These are phyloP conservation scores for Bretschneidera sinensis DNA, from an alignment of 345 rosid genomes.

Conservation along the genomic window DNA sequence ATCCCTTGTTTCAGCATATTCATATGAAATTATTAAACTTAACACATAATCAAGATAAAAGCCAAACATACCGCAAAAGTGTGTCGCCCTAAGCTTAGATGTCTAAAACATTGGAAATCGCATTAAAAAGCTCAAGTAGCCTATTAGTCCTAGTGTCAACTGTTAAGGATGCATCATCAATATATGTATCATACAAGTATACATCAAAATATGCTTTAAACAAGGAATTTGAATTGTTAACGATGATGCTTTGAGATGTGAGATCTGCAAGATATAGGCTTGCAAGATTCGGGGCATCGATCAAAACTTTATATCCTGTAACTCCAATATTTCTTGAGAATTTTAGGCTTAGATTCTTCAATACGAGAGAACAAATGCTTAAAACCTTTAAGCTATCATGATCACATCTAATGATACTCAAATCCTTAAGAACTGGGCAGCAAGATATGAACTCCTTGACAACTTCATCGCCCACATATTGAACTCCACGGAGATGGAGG, in stretches of 20 bases:
- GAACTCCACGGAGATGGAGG: conserved; percentile 13
- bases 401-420: conserved; percentile 11
- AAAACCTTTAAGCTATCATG: conserved; percentile 16
- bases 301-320: not conserved
- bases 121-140: too few relatives aligned
- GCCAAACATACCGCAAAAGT: not conserved
- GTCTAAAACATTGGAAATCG: too few relatives aligned
- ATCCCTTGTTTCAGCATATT: too few relatives aligned
- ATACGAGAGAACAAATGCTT: conserved; percentile 12
- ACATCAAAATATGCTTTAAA: conserved; percentile 19
- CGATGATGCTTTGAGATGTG: conserved; percentile 13
- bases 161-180: too few relatives aligned
- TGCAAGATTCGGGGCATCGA: conserved; percentile 23
- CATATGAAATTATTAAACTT: too few relatives aligned
- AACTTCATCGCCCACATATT: conserved; percentile 15
- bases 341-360: conserved; percentile 1
- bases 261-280: conserved; percentile 14
- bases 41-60: too few relatives aligned
- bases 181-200: too few relatives aligned
- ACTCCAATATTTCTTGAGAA: conserved; percentile 3
- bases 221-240: conserved; percentile 13
- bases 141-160: conserved; percentile 1
- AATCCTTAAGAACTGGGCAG: conserved; percentile 17
- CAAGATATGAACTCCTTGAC: conserved; percentile 16
- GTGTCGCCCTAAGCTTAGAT: conserved; percentile 9